A percentile compares a stretch with the other conserved stretches of the same genome.
phyloP scores from a whole-genome alignment of 2,329 filamentous ascomycete species.

The Aspergillus proliferans region DNA sequence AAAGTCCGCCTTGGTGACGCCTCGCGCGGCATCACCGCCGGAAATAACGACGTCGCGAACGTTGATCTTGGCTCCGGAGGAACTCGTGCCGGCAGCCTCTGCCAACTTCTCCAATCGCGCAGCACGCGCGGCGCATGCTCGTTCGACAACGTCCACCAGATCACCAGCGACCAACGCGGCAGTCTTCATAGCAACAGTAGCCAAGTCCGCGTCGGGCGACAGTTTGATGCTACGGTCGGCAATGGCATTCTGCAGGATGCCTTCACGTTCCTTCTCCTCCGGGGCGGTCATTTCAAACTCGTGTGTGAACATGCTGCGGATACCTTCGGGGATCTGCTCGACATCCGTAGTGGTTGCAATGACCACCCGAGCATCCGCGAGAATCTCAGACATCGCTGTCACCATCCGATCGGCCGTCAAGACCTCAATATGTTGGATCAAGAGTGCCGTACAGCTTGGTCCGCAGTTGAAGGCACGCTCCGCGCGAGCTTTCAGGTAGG shows the following conservation, averaged over 20 bases:
- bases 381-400: conserved; percentile 73
- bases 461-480: conserved; percentile 88
- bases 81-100: conserved; percentile 23
- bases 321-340: conserved; percentile 85
- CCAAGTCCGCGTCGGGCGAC: conserved; percentile 75
- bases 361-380: conserved; percentile 72
- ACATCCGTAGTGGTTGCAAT: conserved; percentile 93
- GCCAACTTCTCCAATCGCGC: conserved; percentile 71
- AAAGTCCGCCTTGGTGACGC: conserved; percentile 76
- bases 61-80: conserved; percentile 44
- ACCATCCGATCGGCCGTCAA: conserved; percentile 87
- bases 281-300: conserved; percentile 91
- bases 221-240: conserved; percentile 69
- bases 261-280: conserved; percentile 85
- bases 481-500: conserved; percentile 76
- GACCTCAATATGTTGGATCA: conserved; percentile 87
- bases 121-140: conserved; percentile 71
- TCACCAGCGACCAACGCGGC: conserved; percentile 92
- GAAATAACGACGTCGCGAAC: conserved; percentile 81
- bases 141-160: conserved; percentile 86
- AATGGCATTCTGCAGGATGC: conserved; percentile 73
- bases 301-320: conserved; percentile 87
- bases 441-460: conserved; percentile 69
- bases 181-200: conserved; percentile 84
- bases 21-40: conserved; percentile 71